Evolutionary conservation across 495 filamentous ascomycete species (phyloP).

Genomic region (Penicilliopsis zonata): DNA sequence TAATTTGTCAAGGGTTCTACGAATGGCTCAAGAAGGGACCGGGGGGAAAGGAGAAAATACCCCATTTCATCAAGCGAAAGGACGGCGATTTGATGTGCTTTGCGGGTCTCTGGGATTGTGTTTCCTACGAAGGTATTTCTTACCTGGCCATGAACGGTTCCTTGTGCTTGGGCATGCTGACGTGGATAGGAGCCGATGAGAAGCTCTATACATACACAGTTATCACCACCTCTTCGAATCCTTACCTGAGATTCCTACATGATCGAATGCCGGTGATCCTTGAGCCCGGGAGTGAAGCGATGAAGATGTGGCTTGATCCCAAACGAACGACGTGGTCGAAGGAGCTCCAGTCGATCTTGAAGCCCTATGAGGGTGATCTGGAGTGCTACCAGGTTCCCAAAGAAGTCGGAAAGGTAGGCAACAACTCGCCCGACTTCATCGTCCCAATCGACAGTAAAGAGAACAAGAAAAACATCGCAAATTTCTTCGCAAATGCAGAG

Average conservation of each 20-base stretch:
- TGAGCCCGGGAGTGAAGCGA: conserved; percentile 57
- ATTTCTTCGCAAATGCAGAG: conserved; percentile 65
- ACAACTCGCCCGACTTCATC: conserved; percentile 73
- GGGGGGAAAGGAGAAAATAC: conserved; percentile 64
- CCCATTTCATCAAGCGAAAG: conserved; percentile 68
- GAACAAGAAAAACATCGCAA: conserved; percentile 85
- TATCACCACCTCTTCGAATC: conserved; percentile 77
- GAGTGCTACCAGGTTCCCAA: conserved; percentile 78
- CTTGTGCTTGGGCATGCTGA: background rate
- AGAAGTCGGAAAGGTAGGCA: conserved; percentile 94
- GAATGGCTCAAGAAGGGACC: conserved; percentile 82
- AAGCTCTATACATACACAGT: conserved; percentile 79
- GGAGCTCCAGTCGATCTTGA: conserved; percentile 64
- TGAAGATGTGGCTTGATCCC: conserved; percentile 74
- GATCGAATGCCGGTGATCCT: conserved; percentile 94
- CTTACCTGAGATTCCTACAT: conserved; percentile 73
- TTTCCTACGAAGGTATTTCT: conserved; percentile 57
- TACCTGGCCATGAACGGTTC: conserved; percentile 1
- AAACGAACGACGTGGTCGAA: conserved; percentile 55
- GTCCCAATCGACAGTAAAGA: conserved; percentile 69
- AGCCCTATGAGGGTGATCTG: conserved; percentile 66
- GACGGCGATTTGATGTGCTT: conserved; percentile 81
- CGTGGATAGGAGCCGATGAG: conserved; percentile 36
- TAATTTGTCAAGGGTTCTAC: conserved; percentile 86
- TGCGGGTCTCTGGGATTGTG: conserved; percentile 87